These are phyloP conservation scores for Ramichloridium luteum DNA, from an alignment of 2,329 filamentous ascomycete species.

Conservation along the genomic window DNA sequence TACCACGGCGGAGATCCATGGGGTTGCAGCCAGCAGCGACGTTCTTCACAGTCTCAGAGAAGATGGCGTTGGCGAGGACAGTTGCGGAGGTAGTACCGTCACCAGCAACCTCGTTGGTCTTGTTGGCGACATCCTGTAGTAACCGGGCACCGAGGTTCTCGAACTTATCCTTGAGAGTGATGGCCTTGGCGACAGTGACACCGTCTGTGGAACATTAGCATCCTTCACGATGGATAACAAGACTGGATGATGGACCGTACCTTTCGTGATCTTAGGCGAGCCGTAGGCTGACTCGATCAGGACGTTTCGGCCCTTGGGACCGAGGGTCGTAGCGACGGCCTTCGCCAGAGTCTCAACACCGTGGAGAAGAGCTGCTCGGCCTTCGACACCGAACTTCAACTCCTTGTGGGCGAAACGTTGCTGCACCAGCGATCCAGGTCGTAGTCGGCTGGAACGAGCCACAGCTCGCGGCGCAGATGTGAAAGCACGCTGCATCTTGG, in stretches of 20 bases:
- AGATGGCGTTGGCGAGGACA: constrained; percentile 92
- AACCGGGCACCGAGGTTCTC: constrained; percentile 97
- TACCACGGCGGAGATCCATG: constrained; percentile 95
- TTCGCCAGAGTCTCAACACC: constrained; percentile 95
- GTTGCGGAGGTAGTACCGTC: constrained; percentile 97
- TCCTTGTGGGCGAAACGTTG: constrained; percentile 98
- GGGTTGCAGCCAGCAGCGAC: constrained; percentile 98
- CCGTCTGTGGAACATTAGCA: constrained; percentile 29
- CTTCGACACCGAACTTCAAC: constrained; percentile 96
- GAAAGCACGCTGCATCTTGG: constrained; percentile 83
- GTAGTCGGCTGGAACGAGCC: constrained; percentile 52
- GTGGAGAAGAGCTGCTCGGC: constrained; percentile 71
- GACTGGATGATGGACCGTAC: constrained; percentile 39
- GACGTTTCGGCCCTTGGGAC: constrained; percentile 96
- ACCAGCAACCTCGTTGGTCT: constrained; percentile 98
- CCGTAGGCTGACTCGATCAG: constrained; percentile 97
- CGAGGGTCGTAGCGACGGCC: constrained; percentile 90
- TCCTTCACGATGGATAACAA: constrained; percentile 1
- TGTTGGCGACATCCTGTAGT: constrained; percentile 94
- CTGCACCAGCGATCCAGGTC: constrained; percentile 58
- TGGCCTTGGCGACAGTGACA: constrained; percentile 55
- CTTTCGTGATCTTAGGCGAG: constrained; percentile 99
- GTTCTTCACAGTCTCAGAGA: constrained; percentile 99
- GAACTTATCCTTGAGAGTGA: constrained; percentile 95
- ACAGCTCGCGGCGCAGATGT: constrained; percentile 69